These are phyloP conservation scores for Podaxis sp. DNA, from an alignment of 768 basidiomycete species.

Conservation along the genomic window DNA sequence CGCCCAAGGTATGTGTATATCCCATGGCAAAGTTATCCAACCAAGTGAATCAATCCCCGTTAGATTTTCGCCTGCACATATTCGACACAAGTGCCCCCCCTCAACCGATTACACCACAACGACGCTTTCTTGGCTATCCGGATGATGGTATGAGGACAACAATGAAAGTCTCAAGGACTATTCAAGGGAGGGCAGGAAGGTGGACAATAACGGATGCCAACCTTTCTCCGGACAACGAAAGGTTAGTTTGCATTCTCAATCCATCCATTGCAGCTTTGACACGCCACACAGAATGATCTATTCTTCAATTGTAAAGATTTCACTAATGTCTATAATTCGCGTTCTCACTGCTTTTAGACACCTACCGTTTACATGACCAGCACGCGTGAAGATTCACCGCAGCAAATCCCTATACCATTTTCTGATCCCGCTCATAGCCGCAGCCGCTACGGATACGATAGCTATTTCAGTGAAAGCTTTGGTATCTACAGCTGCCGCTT, in stretches of 20 bases:
- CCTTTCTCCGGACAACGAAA: constrained; percentile 83
- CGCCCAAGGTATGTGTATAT: constrained; percentile 53
- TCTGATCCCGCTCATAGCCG: constrained; percentile 39
- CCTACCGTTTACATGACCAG: constrained; percentile 73
- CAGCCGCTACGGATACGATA: constrained; percentile 25
- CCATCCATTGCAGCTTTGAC: background rate
- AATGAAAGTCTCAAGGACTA: constrained; percentile 52
- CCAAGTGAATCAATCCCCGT: background rate
- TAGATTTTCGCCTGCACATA: constrained; percentile 86
- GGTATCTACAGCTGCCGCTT: constrained; percentile 95
- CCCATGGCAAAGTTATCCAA: background rate
- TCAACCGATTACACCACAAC: constrained; percentile 19
- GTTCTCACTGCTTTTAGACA: constrained; percentile 34
- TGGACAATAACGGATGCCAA: constrained; percentile 98
- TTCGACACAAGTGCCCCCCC: constrained; percentile 68
- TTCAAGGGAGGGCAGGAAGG: constrained; percentile 68
- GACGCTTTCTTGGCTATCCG: constrained; percentile 1
- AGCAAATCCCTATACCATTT: constrained; percentile 61
- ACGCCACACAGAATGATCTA: constrained; percentile 72
- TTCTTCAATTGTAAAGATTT: constrained; percentile 68
- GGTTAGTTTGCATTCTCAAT: constrained; percentile 33
- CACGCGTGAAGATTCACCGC: constrained; percentile 55
- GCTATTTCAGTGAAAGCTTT: constrained; percentile 41
- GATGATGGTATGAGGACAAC: constrained; percentile 33
- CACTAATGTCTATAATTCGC: background rate